Evolutionary conservation across 2,329 filamentous ascomycete species (phyloP).

Genomic region (Rutstroemia sp.): DNA sequence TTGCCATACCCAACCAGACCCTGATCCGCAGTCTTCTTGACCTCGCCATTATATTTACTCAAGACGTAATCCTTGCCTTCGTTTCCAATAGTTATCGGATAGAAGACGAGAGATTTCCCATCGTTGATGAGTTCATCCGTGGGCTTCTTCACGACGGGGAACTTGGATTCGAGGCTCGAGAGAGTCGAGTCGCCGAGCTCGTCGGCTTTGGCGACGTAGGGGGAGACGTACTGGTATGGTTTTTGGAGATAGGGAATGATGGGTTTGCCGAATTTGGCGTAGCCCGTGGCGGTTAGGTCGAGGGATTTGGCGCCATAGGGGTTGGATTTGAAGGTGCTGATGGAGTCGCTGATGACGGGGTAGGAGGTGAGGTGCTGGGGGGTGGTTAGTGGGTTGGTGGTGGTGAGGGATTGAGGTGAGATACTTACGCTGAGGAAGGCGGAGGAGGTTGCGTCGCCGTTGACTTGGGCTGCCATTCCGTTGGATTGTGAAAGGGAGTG

Average conservation of each 20-base stretch:
- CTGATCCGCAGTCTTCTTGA: conserved; percentile 56
- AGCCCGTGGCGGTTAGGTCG: conserved; percentile 23
- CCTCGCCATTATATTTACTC: conserved; percentile 48
- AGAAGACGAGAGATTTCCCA: conserved; percentile 52
- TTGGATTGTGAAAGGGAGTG: conserved; percentile 11
- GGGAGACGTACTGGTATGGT: conserved; percentile 75
- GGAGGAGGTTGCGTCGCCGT: conserved; percentile 42
- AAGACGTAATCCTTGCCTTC: conserved; percentile 57
- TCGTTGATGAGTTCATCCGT: conserved; percentile 62
- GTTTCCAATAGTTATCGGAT: conserved; percentile 54
- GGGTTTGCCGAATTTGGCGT: conserved; percentile 56
- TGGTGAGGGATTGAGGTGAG: conserved; percentile 17
- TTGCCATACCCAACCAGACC: conserved; percentile 61
- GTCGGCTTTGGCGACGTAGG: conserved; percentile 80
- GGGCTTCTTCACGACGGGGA: conserved; percentile 69
- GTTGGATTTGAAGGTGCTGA: conserved; percentile 73
- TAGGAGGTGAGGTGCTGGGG: conserved; percentile 74
- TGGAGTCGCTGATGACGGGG: conserved; percentile 72
- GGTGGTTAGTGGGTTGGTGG: conserved; percentile 1
- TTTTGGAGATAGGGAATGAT: conserved; percentile 70
- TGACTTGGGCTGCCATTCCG: conserved; percentile 38
- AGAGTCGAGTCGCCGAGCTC: conserved; percentile 66
- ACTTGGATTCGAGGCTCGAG: conserved; percentile 58
- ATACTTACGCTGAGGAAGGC: conserved; percentile 39
- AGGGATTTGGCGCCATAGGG: conserved; percentile 79